Evolutionary conservation across 2,329 filamentous ascomycete species (phyloP), one percentile per base, ranked within the genome.

Genomic region (Erysiphe pulchra): DNA sequence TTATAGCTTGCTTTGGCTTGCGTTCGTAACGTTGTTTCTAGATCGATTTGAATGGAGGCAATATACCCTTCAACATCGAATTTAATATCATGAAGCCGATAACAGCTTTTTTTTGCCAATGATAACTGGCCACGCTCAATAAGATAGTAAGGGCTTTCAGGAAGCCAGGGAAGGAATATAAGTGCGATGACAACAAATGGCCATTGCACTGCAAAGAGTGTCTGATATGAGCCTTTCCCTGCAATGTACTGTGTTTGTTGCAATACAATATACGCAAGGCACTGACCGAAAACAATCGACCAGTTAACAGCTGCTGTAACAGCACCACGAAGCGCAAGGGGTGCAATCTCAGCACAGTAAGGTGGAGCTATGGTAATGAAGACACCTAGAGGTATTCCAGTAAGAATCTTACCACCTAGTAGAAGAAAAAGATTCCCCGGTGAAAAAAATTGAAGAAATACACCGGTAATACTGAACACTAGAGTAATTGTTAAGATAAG

Each of bases 131-230:
- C 51, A 42, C 48, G 45, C 1, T 48, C 44, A 13, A 68, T 62
- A 17, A 67, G 57, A 61, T 62, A 65, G 61, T 65, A 68, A 0
- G 65, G 65, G 0, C 63, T 66, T 48, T 68, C 65, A 1, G 65
- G 65, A 1, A 65, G 65, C 38, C 65, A 56, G 12, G 54, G 57
- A 13, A 67, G 62, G 2, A 60, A 61, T 44, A 64, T 52, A 37
- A 65, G 57, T 1, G 65, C 56, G 2, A 65, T 62, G 32, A 63
- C 47, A 2, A 64, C 64, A 63, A 65, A 68, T 57, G 66, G 62
- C 65, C 65, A 66, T 51, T 68, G 65, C 17, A 67, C 48, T 1
- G 58, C 61, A 47, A 66, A 67, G 0, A 65, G 62, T 42, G 67
- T 65, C 1, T 63, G 61, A 50, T 66, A 68, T 2, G 65, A 60